Evolutionary conservation across 108 stramenopile species (phyloP).

Genomic region (Mayamaea pseudoterrestris): DNA sequence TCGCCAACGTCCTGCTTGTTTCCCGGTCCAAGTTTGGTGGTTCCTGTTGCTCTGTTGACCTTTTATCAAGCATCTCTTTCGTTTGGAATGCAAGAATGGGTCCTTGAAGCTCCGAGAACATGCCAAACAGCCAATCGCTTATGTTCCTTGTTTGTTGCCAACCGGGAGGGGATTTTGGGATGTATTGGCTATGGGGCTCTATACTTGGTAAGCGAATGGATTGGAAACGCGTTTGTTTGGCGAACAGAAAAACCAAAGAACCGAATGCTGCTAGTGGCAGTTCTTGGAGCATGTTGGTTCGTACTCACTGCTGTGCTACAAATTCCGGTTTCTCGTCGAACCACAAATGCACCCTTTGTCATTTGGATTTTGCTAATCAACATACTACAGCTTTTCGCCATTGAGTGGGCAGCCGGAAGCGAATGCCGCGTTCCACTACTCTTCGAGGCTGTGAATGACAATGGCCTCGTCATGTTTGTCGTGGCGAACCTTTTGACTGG

Average conservation of each 20-base stretch:
- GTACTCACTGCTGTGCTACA: constrained; percentile 8
- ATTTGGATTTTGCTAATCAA: constrained; percentile 66
- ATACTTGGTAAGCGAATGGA: constrained; percentile 43
- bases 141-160: constrained; percentile 57
- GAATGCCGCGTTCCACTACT: constrained; percentile 38
- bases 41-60: constrained; percentile 27
- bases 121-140: constrained; percentile 11
- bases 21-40: constrained; percentile 8
- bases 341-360: constrained; percentile 63
- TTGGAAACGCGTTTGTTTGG: constrained; percentile 39
- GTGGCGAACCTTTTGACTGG: constrained; percentile 83
- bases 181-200: constrained; percentile 60
- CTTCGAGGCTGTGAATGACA: constrained; percentile 50
- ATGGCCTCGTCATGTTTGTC: constrained; percentile 78
- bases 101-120: constrained; percentile 44
- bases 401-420: constrained; percentile 12
- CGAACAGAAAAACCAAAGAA: not conserved
- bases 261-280: constrained; percentile 1
- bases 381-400: constrained; percentile 23
- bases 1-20: constrained; percentile 14
- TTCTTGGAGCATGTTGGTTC: constrained; percentile 27
- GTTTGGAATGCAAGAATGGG: constrained; percentile 47
- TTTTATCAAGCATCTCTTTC: constrained; percentile 49
- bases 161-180: constrained; percentile 84
- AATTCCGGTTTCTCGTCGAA: constrained; percentile 62